phyloP scores from a whole-genome alignment of 2,329 filamentous ascomycete genomes.

The Graphium sp. region DNA sequence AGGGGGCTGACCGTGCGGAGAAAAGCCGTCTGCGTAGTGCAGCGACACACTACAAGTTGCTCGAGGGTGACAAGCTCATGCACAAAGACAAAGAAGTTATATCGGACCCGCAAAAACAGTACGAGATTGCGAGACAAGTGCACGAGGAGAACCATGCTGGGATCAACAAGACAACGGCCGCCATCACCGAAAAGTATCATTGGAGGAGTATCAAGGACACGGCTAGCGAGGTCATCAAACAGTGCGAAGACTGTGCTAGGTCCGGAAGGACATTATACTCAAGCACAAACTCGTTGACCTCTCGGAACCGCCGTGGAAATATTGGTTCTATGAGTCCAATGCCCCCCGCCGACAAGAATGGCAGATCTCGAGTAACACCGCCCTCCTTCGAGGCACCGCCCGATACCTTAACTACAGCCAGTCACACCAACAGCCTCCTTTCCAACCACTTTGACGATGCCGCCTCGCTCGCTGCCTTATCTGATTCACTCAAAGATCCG shows the following conservation, averaged over 20 bases:
- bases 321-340: no score
- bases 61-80: constrained; percentile 69
- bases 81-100: constrained; percentile 97
- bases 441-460: no score
- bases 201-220: constrained; percentile 98
- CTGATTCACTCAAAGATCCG: no score
- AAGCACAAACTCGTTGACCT: constrained; percentile 6
- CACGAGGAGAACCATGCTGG: constrained; percentile 69
- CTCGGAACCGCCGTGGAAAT: constrained; percentile 3
- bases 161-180: constrained; percentile 95
- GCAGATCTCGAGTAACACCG: no score
- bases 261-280: constrained; percentile 33
- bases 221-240: constrained; percentile 83
- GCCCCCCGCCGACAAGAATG: no score
- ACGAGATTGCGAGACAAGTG: constrained; percentile 66
- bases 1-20: constrained; percentile 83
- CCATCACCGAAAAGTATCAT: constrained; percentile 85
- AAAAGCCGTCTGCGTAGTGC: constrained; percentile 89
- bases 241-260: constrained; percentile 82
- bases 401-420: not conserved
- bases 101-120: constrained; percentile 74
- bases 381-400: not conserved
- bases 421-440: not conserved
- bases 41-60: constrained; percentile 85
- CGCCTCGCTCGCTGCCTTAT: no score